phyloP scores from a whole-genome alignment of 192 early-diverging fungal genomes.

The Coemansia sp. region DNA sequence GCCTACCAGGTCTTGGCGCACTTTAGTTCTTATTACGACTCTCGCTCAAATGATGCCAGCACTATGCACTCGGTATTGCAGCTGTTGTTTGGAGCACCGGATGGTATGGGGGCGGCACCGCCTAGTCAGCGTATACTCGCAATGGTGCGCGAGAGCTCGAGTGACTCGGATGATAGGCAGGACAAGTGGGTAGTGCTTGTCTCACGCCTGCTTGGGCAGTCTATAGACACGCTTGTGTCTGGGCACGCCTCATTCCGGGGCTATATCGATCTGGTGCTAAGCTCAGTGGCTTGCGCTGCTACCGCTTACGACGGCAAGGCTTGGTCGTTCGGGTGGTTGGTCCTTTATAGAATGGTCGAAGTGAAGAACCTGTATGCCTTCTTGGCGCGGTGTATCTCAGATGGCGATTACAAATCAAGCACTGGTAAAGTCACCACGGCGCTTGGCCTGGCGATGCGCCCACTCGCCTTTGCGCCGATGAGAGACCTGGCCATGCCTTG shows the following conservation, averaged over 20 bases:
- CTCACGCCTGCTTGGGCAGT: slow-evolving; percentile 20
- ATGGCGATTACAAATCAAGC: neutral
- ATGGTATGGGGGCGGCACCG: neutral
- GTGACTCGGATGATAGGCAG: neutral
- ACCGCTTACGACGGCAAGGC: neutral
- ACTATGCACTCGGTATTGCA: slow-evolving; percentile 26
- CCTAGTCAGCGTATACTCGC: neutral
- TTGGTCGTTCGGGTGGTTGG: neutral
- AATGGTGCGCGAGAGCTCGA: neutral
- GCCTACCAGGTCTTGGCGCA: slow-evolving; percentile 9
- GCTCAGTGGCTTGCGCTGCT: slow-evolving; percentile 9
- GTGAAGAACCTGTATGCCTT: slow-evolving; percentile 31
- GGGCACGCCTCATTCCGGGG: neutral
- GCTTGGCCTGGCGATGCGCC: slow-evolving; percentile 19
- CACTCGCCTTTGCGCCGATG: slow-evolving; percentile 10
- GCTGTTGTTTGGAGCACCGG: slow-evolving; percentile 19
- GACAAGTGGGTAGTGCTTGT: slow-evolving; percentile 27
- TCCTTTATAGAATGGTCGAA: slow-evolving; percentile 22
- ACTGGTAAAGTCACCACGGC: neutral
- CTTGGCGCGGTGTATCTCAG: slow-evolving; percentile 23
- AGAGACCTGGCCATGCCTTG: slow-evolving; percentile 19
- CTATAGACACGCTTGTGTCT: slow-evolving; percentile 10
- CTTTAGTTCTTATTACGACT: slow-evolving; percentile 42
- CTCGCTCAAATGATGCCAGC: slow-evolving; percentile 13
- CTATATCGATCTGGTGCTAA: slow-evolving; percentile 9